Base-by-base conservation (phyloP, 2,329 filamentous ascomycete genomes). In the Nemania bipapillata region DNA sequence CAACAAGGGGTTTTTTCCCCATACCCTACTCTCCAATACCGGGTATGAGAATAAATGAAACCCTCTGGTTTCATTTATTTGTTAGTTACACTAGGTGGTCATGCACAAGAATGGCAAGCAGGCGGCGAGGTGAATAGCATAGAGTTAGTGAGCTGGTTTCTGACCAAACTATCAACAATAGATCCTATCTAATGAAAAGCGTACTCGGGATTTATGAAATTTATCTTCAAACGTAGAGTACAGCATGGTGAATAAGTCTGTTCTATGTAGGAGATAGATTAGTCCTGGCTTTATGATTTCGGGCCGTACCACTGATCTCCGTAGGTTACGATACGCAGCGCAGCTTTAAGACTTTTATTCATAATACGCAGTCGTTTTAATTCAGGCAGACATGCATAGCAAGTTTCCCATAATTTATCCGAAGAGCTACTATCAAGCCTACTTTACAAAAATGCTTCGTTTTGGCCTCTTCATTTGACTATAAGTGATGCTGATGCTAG, bases 391-490 rank as follows among this genome's bases (percentile, higher is more conserved):
- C 26, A n/a, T 40, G 28, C 30, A 22, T 49, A 52, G 55, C 32
- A 49, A 32, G 20, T 58, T 49, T 17, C 26, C 22, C 32, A 58
- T 52, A 47, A 47, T 24, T 3, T 12, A 35, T 42, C 35, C 30
- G 24, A 70, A 63, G 54, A 42, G 52, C 53, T 68, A 52, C 50
- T 68, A 63, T 61, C 45, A 61, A 64, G 30, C 58, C 68, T 66
- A 65, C 22, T 69, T 49, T 63, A 70, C 61, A 70, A 42, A 26
- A 32, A 57, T 63, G 47, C 54, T 53, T 68, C 49, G 22, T 56
- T 59, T 42, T 45, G 6, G 20, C 4, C 45, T 55, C 17, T 42
- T 37, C 26, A 53, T 11, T 12, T 24, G 22, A 3, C 17, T 45
- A 15, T 45, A 45, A 17, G 1, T 22, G 6, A 45, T 65, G 50